Percentiles rank a stretch among this genome's conserved stretches.
Conservation (phyloP, 257 asterid genomes). For the Solanum tacnaense region DNA sequence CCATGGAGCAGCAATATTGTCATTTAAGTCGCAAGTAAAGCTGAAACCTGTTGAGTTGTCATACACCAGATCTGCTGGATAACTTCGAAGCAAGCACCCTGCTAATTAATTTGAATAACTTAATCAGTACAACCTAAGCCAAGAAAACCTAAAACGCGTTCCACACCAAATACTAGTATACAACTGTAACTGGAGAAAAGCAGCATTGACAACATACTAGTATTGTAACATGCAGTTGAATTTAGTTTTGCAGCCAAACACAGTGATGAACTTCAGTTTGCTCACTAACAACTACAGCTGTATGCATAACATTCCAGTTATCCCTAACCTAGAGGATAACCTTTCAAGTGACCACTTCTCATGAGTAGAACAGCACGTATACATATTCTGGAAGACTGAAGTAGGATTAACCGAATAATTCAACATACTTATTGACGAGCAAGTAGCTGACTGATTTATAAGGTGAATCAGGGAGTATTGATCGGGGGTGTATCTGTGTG, state of each 20-base stretch:
- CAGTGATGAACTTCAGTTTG: not conserved
- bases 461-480: not conserved
- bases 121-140: not conserved
- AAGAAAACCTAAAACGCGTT: not conserved
- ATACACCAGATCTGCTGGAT: slow-evolving; percentile 73
- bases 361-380: not conserved
- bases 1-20: slow-evolving; percentile 97
- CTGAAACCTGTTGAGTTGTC: slow-evolving; percentile 81
- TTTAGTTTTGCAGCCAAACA: not conserved
- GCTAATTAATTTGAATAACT: slow-evolving; percentile 2
- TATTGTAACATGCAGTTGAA: not conserved
- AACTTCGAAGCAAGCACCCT: slow-evolving; percentile 89
- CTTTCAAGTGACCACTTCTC: not conserved
- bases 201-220: not conserved
- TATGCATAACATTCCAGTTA: not conserved
- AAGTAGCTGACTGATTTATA: not conserved
- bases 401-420: not conserved
- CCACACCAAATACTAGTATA: not conserved
- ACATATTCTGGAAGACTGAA: not conserved
- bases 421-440: not conserved
- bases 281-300: not conserved
- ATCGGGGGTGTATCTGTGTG: not conserved
- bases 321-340: not conserved
- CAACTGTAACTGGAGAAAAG: not conserved
- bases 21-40: slow-evolving; percentile 81